Evolutionary conservation across 306 rosid genomes (phyloP), one percentile per base, ranked within the genome.

Genomic region (Chamaecrista fasciculata): DNA sequence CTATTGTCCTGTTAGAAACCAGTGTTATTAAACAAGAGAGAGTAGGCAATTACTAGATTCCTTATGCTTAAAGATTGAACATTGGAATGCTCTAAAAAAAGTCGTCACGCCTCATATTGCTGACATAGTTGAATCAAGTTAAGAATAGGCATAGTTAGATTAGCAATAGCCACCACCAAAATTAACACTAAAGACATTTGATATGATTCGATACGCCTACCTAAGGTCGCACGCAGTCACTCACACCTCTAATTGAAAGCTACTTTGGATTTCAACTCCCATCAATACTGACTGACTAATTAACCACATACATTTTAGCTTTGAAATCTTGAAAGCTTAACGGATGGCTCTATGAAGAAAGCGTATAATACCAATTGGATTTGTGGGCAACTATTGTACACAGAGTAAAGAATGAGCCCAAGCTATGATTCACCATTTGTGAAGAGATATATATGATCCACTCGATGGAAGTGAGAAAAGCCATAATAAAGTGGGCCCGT

Each of bases 401-500:
- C 57, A 18, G 26, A 58, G 18, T 6, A 23, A 70, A 64, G 67
- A 56, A 46, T 56, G 73, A 46, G 56, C 81, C 51, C 28, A 34
- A 25, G 44, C 67, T 33, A n/a, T n/a, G n/a, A n/a, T 29, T 37
- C 51, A 39, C 48, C 39, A 11, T 56, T 37, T 37, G 43, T 37
- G 0, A 40, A 40, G 42, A 40, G 46, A 12, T 8, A 11, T 40
- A 6, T 40, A 20, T n/a, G 3, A 57, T 31, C 43, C 43, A 31
- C 63, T 31, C 6, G 44, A 33, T 33, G 26, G 44, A 34, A 59
- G 16, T 15, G 24, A 57, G 42, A 1, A 8, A n/a, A 28, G 7
- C 39, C 40, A 26, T 3, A 56, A 2, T 36, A 10, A 33, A 34
- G 65, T 33, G 65, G 65, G 46, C 65, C 46, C 10, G 8, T 33